Base-by-base conservation (phyloP, 805 yeast genomes). In the Cyberlindnera misumaiensis region DNA sequence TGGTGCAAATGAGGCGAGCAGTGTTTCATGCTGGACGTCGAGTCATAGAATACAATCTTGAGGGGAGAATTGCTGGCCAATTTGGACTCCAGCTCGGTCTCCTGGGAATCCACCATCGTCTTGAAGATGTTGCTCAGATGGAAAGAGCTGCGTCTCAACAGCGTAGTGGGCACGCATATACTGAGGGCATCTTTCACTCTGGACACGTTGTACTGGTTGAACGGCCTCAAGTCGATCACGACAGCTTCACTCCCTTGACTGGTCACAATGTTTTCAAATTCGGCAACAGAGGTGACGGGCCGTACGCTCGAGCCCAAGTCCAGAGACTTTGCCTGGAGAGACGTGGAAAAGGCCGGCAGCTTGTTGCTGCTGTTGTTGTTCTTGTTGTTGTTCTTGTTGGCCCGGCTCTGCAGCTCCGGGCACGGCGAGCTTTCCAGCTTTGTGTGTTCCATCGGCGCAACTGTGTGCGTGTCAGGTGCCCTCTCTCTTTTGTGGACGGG, bases 81-180 rank as follows among this genome's bases (percentile, higher is more conserved):
- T 33, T 46, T 44, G 5, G 41, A 17, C 22, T 46, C 40, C 2
- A 55, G 26, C 8, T 24, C 27, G 14, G 30, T 29, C 29, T 47
- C 48, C 38, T 55, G 58, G 3, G 49, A 33, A 2, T 43, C 34
- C 12, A 46, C 47, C 59, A 55, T 55, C 4, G 59, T 55, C 31
- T 51, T 55, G 38, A 49, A 48, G 28, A 55, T 44, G 31, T 55
- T 55, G n/a, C 45, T 34, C 13, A 55, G 34, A 17, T 48, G 48
- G 48, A 55, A 55, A 2, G 55, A 48, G 3, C 44, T 32, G 43
- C 97, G 72, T 55, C 80, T 84, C 46, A 90, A 63, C 25, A 90
- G 65, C 1, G 97, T 90, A 12, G 96, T 82, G 1, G 97, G 97
- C 10, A 89, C 67, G 56, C 95, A 85, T 20, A 90, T 72, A 55